Evolutionary conservation across 495 filamentous ascomycete species (phyloP), one percentile per base, ranked within the genome.

Genomic region (Hypoxylon cercidicola): DNA sequence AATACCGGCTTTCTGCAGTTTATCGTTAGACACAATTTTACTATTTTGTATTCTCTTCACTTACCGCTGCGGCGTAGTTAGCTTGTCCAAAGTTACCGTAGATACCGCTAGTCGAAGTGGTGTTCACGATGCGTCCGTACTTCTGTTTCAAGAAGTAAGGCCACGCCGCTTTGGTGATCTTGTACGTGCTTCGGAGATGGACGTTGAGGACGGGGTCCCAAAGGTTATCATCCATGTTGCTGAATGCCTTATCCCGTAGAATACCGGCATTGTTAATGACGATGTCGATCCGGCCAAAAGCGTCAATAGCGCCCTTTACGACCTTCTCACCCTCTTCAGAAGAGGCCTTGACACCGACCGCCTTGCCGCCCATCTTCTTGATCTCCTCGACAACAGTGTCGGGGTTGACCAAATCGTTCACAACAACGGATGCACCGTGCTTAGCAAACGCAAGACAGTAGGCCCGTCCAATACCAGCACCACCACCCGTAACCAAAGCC

Each of bases 71-170:
- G 51, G 95, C 88, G 77, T 99, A 99, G 82, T 99, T 98, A 70
- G 95, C 93, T 81, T 99, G 95, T 55, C 95, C 95, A 70, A 99
- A 99, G 84, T 97, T 99, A 66, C 95, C 95, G 71, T 99, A 99
- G 79, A 99, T 97, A 78, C 95, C 95, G 73, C 90, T 93, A 35
- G 95, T 97, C 46, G 91, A 96, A 13, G 95, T 92, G 57, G 95
- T 99, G 83, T 99, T 99, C 75, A 99, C 84, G 53, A 99, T 85
- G 71, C 95, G 92, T 64, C 95, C 95, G 66, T 97, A 98, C 85
- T 97, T 98, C 81, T 99, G 96, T 85, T 97, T 97, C 28, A 98
- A 84, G 82, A 99, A 90, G 78, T 93, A 89, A 47, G 95, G 96
- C 96, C 96, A 99, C 13, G 95, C 95, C 61, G 95, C 95, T 84